A percentile compares a stretch with the other conserved stretches of the same genome.
phyloP scores from a whole-genome alignment of 139 green algal genomes.

The Volvox reticuliferus region DNA sequence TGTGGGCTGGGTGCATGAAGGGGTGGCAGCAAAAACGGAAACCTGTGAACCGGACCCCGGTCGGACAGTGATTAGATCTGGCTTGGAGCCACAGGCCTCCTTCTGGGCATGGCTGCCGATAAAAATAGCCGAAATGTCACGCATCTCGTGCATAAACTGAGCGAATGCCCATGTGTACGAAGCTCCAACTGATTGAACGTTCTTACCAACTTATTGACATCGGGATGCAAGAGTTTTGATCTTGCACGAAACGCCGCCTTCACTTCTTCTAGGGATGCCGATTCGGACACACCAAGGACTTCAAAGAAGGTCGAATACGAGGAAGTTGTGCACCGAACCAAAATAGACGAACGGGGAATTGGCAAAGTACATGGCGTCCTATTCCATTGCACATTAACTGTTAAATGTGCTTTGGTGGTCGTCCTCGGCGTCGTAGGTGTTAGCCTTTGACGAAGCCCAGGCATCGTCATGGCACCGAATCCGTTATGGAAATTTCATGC shows the following conservation, averaged over 20 bases:
- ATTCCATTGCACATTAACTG: background rate
- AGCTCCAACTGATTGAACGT: background rate
- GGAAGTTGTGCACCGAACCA: background rate
- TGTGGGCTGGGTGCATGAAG: background rate
- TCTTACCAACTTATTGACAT: conserved; percentile 61
- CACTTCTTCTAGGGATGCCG: conserved; percentile 63
- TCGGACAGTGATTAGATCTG: too few relatives aligned
- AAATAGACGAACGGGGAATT: background rate
- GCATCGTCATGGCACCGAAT: too few relatives aligned
- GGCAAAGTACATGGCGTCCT: background rate
- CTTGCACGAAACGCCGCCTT: conserved; percentile 67
- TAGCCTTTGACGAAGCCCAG: background rate
- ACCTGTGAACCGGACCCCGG: too few relatives aligned
- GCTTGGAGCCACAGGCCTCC: too few relatives aligned
- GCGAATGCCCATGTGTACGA: too few relatives aligned
- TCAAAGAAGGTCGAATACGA: conserved; percentile 9
- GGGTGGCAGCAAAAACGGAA: too few relatives aligned
- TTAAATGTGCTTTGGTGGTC: background rate
- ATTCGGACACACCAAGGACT: conserved; percentile 59
- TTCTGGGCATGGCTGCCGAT: too few relatives aligned
- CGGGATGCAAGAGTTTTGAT: conserved; percentile 72
- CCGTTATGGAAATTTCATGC: too few relatives aligned
- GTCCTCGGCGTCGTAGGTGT: background rate
- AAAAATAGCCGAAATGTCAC: too few relatives aligned
- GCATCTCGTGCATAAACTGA: too few relatives aligned